These are phyloP conservation scores for Russula dissimulans DNA, from an alignment of 768 basidiomycete genomes.

Conservation along the genomic window DNA sequence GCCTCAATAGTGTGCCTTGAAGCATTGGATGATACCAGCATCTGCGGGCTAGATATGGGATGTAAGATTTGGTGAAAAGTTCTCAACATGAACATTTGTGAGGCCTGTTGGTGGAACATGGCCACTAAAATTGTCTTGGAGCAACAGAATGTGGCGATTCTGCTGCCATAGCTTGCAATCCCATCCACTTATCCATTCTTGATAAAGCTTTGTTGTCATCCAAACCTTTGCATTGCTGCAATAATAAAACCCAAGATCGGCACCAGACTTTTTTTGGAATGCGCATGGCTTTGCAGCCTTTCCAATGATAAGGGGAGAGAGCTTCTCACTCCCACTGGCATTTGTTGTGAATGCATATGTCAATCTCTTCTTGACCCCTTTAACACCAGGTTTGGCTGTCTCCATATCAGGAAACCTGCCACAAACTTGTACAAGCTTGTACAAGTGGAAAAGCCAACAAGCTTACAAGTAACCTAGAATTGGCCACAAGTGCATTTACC, in stretches of 20 bases:
- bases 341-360: background rate
- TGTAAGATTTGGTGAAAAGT: background rate
- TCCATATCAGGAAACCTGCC: no score
- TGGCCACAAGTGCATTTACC: no score
- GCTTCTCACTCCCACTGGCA: background rate
- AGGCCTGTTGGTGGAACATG: background rate
- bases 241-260: background rate
- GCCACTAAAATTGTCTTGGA: background rate
- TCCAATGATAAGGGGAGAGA: background rate
- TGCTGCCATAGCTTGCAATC: background rate
- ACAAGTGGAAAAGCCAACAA: no score
- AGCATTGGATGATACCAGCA: background rate
- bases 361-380: background rate
- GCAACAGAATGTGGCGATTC: background rate
- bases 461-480: no score
- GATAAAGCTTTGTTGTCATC: background rate
- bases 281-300: background rate
- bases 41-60: background rate
- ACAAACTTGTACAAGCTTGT: no score
- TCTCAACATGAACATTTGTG: background rate
- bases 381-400: background rate
- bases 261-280: background rate
- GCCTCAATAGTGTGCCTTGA: background rate
- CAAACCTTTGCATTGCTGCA: background rate
- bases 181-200: background rate